Evolutionary conservation across 176 grass and related monocot genomes (phyloP).

Genomic region (Carex kokanica): DNA sequence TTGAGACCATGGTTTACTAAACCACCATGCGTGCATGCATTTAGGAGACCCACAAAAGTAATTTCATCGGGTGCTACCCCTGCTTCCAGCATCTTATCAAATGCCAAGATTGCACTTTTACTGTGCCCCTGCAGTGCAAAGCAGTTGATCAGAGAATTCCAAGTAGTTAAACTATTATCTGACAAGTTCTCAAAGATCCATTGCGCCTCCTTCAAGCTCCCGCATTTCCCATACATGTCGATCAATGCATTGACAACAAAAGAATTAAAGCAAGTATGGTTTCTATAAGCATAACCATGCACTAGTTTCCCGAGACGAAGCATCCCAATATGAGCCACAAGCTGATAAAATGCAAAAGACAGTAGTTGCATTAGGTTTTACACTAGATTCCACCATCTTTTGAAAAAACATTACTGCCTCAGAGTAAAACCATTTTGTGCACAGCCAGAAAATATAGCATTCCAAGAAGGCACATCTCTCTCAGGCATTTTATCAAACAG

Average conservation of each 20-base stretch:
- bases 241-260: slow-evolving; percentile 64
- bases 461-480: slow-evolving; percentile 68
- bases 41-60: slow-evolving; percentile 67
- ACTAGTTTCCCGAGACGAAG: slow-evolving; percentile 59
- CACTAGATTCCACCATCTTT: slow-evolving; percentile 51
- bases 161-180: slow-evolving; percentile 43
- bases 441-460: slow-evolving; percentile 60
- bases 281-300: slow-evolving; percentile 55
- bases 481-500: slow-evolving; percentile 62
- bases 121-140: slow-evolving; percentile 52
- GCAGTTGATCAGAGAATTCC: slow-evolving; percentile 86
- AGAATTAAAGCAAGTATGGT: slow-evolving; percentile 40
- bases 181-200: slow-evolving; percentile 59
- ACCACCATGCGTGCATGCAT: slow-evolving; percentile 81
- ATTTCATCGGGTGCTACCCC: slow-evolving; percentile 56
- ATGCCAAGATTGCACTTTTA: slow-evolving; percentile 38
- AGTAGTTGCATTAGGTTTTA: slow-evolving; percentile 53
- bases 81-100: slow-evolving; percentile 40
- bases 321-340: slow-evolving; percentile 71
- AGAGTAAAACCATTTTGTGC: slow-evolving; percentile 50
- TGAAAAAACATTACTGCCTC: slow-evolving; percentile 45
- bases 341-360: slow-evolving; percentile 55
- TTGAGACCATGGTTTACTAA: slow-evolving; percentile 50
- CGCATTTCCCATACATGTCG: slow-evolving; percentile 90
- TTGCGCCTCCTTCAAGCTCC: slow-evolving; percentile 45